A percentile compares a stretch with the other conserved stretches of the same genome.
Conservation (phyloP, 169 alveolate species). For the Plasmodium vinckei region DNA sequence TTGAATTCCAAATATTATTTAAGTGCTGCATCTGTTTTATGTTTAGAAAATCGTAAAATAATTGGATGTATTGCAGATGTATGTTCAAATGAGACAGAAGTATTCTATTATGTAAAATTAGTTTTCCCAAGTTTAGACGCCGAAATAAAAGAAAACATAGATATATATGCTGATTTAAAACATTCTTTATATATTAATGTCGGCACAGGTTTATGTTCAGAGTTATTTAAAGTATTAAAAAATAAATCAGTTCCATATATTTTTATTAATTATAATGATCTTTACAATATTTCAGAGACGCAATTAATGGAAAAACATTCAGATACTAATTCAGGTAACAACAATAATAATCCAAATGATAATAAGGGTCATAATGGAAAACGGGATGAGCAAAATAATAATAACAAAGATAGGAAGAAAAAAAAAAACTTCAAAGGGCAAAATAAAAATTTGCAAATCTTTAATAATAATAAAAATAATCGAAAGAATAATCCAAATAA, state of each 20-base stretch:
- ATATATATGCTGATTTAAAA: constrained; percentile 61
- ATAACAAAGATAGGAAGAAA: no score
- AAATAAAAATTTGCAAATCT: no score
- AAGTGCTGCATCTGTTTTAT: constrained; percentile 68
- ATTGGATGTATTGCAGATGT: constrained; percentile 57
- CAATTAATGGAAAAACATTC: constrained; percentile 26
- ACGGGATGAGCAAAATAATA: no score
- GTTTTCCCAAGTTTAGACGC: constrained; percentile 26
- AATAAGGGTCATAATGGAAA: no score
- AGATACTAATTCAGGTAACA: not conserved
- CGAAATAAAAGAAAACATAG: constrained; percentile 33
- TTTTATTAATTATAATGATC: constrained; percentile 70
- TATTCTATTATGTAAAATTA: constrained; percentile 38
- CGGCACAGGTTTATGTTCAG: constrained; percentile 52
- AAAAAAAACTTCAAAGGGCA: no score
- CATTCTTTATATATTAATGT: constrained; percentile 63
- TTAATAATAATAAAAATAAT: not conserved
- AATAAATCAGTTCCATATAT: constrained; percentile 51
- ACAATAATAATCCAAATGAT: not conserved
- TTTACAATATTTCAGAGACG: constrained; percentile 49
- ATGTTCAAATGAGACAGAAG: constrained; percentile 41
- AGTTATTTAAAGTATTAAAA: constrained; percentile 48
- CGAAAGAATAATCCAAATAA: not conserved
- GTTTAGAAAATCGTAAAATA: constrained; percentile 45
- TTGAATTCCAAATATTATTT: constrained; percentile 24